Percentiles rank a stretch among this genome's conserved stretches.
Conservation (phyloP, 2,329 filamentous ascomycete genomes). For the Colletotrichum musae region DNA sequence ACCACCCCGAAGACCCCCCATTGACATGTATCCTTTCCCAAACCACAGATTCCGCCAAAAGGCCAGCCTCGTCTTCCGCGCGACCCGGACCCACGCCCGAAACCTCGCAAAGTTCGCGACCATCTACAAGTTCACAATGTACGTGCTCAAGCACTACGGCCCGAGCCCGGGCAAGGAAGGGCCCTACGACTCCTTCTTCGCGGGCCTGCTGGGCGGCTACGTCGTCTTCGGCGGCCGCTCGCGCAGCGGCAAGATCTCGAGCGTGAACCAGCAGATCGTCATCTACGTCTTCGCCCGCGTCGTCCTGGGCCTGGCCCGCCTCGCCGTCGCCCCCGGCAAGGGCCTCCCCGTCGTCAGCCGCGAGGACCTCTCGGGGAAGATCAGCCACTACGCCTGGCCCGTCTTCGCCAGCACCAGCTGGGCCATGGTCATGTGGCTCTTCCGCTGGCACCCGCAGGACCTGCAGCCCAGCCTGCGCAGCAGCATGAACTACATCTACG, state of each 20-base stretch:
- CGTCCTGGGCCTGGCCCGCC: constrained; percentile 84
- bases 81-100: constrained; percentile 89
- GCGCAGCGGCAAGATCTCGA: constrained; percentile 79
- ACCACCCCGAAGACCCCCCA: constrained; percentile 4
- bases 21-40: constrained; percentile 48
- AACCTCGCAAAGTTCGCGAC: constrained; percentile 94
- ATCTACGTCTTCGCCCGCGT: constrained; percentile 98
- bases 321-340: constrained; percentile 78
- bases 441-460: constrained; percentile 90
- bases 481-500: constrained; percentile 98
- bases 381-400: constrained; percentile 87
- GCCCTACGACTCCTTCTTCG: constrained; percentile 86
- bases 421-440: constrained; percentile 96
- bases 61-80: constrained; percentile 81
- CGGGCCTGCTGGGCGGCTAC: constrained; percentile 92
- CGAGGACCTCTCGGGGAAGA: constrained; percentile 58
- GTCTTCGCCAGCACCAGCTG: constrained; percentile 92
- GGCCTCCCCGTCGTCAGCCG: constrained; percentile 66
- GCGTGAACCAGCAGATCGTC: constrained; percentile 96
- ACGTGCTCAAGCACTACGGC: constrained; percentile 77
- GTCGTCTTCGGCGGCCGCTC: constrained; percentile 84
- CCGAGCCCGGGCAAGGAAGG: constrained; percentile 74
- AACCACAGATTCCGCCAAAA: constrained; percentile 78
- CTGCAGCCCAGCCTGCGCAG: constrained; percentile 91
- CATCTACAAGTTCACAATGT: constrained; percentile 88